phyloP scores from a whole-genome alignment of 2,329 filamentous ascomycete genomes.

The Purpureocillium takamizusanense region DNA sequence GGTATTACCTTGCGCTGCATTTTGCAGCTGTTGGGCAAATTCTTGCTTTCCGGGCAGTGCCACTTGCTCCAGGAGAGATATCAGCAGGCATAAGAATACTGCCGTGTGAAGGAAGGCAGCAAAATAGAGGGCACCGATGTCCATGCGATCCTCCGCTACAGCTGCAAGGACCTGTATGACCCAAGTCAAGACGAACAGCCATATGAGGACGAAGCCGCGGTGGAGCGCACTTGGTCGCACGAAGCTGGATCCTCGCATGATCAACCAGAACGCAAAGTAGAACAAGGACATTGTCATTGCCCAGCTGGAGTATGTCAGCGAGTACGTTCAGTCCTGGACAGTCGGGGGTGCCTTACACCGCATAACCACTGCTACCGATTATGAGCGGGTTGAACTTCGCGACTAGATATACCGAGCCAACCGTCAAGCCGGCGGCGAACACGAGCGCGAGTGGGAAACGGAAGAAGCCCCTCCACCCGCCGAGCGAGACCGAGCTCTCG shows the following conservation, averaged over 20 bases:
- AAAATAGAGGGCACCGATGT: conserved; percentile 70
- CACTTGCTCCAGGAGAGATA: conserved; percentile 75
- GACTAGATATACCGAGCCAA: conserved; percentile 66
- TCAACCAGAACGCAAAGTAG: conserved; percentile 73
- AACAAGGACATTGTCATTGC: conserved; percentile 77
- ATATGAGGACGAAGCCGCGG: conserved; percentile 69
- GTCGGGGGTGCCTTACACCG: conserved; percentile 42
- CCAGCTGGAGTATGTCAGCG: conserved; percentile 43
- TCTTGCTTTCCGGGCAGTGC: conserved; percentile 61
- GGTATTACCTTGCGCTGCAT: conserved; percentile 23
- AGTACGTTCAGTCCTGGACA: neutral
- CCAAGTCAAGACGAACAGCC: conserved; percentile 76
- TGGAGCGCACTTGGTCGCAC: conserved; percentile 80
- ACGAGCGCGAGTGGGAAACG: conserved; percentile 70
- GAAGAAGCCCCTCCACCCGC: conserved; percentile 75
- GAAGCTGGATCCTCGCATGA: conserved; percentile 69
- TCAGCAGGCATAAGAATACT: conserved; percentile 62
- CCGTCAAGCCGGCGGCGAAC: conserved; percentile 56
- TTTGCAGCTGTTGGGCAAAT: conserved; percentile 52
- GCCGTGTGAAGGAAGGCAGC: conserved; percentile 72
- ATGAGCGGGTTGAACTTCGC: conserved; percentile 82
- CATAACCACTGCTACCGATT: conserved; percentile 80
- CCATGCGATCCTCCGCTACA: conserved; percentile 65
- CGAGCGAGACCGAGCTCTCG: conserved; percentile 52
- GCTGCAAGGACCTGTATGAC: conserved; percentile 61